Base-by-base conservation (phyloP, 2,329 filamentous ascomycete species). In the Ceratocystis destructans region DNA sequence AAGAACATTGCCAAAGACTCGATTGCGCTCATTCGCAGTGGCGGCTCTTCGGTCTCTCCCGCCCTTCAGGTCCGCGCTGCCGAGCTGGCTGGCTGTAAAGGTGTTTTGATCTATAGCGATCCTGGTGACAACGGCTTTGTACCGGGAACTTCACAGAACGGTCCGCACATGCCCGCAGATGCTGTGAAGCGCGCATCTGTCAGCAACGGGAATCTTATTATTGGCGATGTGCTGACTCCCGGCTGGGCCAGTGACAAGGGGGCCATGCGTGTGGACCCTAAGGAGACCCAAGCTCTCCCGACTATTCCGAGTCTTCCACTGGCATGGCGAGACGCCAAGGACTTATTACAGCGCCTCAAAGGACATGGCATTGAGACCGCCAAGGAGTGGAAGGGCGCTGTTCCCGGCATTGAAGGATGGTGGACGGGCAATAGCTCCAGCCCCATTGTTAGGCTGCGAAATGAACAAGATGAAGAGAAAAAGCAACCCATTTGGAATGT, bases 91-190 rank as follows among this genome's bases (percentile, higher is more conserved):
- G 94, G 94, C 1, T 94, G 91, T 69, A 85, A 82, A 1, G 94
- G 93, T 15, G 95, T 90, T 71, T 83, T 99, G 66, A 89, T 96
- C 67, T 99, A 96, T 77, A 96, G 87, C 64, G 94, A 97, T 73
- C 93, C 93, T 0, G 81, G 82, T 1, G 88, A 96, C 63, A 88
- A 96, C 73, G 91, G 91, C 1, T 94, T 92, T 71, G 75, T 83
- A 33, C 83, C 83, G 70, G 92, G 91, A 3, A 79, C 85, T 0
- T 91, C 87, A 70, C 92, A 93, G 0, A 79, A 88, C 28, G 92
- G 91, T 45, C 84, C 85, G 28, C 95, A 82, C 75, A 87, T 93
- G 83, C 90, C 92, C 0, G 81, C 82, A 1, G 90, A 94, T 72
- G 88, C 86, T 59, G 88, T 96, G 2, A 90, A 94, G 74, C 82